Percentiles rank a stretch among this genome's conserved stretches.
These are phyloP conservation scores for Iberis amara DNA, from an alignment of 441 rosid genomes.

Conservation along the genomic window DNA sequence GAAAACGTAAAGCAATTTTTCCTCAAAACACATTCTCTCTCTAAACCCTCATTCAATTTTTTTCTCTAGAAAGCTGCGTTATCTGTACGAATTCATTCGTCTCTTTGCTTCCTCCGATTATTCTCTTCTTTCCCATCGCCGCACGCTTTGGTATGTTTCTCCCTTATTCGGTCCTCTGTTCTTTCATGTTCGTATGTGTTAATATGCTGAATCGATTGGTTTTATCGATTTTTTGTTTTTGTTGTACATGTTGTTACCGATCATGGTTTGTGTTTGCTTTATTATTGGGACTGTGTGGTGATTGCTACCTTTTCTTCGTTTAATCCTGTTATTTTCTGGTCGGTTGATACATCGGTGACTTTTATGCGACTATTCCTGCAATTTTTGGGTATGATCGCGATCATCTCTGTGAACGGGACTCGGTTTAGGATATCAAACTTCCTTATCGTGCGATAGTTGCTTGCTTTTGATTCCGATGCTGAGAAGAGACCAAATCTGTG, in stretches of 20 bases:
- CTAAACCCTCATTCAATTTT: constrained; percentile 10
- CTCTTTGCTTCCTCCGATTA: constrained; percentile 20
- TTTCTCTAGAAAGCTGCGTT: constrained; percentile 16
- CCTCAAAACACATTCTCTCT: constrained; percentile 23
- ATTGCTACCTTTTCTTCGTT: constrained; percentile 14
- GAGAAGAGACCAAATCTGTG: constrained; percentile 8
- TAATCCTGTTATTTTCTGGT: constrained; percentile 9
- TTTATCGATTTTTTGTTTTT: constrained; percentile 10
- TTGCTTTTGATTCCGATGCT: constrained; percentile 16
- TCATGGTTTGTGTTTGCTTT: constrained; percentile 23
- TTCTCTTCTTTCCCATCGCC: constrained; percentile 12
- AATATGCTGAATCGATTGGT: constrained; percentile 15
- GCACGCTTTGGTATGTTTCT: constrained; percentile 29
- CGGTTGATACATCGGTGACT: constrained; percentile 7
- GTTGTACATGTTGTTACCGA: constrained; percentile 22
- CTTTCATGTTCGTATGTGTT: background rate
- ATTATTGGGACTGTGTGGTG: constrained; percentile 24
- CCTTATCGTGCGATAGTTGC: background rate
- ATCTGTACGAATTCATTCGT: constrained; percentile 20
- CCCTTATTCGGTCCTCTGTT: constrained; percentile 23
- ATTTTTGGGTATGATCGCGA: constrained; percentile 18
- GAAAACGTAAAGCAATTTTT: no score
- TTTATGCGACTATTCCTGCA: constrained; percentile 10
- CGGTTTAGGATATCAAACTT: background rate
- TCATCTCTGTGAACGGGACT: constrained; percentile 16